phyloP scores from a whole-genome alignment of 1,284 basidiomycete species.

The Agroathelia rolfsii region DNA sequence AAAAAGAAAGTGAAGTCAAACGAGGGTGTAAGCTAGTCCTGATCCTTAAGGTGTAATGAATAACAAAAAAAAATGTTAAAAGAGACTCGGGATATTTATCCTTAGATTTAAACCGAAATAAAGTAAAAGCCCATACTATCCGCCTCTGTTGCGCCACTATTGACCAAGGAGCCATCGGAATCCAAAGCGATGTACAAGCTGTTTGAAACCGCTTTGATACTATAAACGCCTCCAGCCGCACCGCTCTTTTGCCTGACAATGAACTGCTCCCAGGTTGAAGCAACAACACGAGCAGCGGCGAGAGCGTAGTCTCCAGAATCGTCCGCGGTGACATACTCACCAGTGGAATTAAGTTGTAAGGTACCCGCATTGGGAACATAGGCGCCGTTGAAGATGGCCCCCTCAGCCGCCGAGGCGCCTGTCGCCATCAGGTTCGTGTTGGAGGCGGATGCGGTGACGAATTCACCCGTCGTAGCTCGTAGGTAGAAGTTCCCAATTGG shows the following conservation, averaged over 20 bases:
- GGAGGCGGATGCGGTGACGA: constrained; percentile 15
- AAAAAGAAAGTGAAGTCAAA: too few relatives aligned
- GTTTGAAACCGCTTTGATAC: constrained; percentile 20
- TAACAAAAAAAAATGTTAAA: too few relatives aligned
- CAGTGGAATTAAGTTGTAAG: constrained; percentile 15
- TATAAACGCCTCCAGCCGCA: constrained; percentile 17
- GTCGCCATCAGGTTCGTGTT: constrained; percentile 19
- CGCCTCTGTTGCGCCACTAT: constrained; percentile 16
- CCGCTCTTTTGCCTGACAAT: constrained; percentile 20
- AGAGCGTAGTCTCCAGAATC: constrained; percentile 17
- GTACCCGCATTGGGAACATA: constrained; percentile 23
- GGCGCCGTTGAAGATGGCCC: constrained; percentile 18
- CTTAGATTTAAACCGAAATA: too few relatives aligned
- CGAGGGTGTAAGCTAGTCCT: too few relatives aligned
- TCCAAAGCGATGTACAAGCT: constrained; percentile 17
- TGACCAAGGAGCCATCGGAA: constrained; percentile 14
- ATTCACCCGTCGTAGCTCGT: constrained; percentile 16
- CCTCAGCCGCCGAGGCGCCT: constrained; percentile 11
- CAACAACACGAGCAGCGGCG: constrained; percentile 18
- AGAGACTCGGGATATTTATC: too few relatives aligned
- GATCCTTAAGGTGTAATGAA: too few relatives aligned
- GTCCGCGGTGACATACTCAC: constrained; percentile 25
- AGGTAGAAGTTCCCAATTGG: constrained; percentile 21
- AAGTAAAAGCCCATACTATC: constrained; percentile 18
- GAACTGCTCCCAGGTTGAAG: constrained; percentile 23